A percentile compares a stretch with the other conserved stretches of the same genome.
Evolutionary conservation across 1,139 yeast species (phyloP).

Genomic region (Taphrina confusa): DNA sequence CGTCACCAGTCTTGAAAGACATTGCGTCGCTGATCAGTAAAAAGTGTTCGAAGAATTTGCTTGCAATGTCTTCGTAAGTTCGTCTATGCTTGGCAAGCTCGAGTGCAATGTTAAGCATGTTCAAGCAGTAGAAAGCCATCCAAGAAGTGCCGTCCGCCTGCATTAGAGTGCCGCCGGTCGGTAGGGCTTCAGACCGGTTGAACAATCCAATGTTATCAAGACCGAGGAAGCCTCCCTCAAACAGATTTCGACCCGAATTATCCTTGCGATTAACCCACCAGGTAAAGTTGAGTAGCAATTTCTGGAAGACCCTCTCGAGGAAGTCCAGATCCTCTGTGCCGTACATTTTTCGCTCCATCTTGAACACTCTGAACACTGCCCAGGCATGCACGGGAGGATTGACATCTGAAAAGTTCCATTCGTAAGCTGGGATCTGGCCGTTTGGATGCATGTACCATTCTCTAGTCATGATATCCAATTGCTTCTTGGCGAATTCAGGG

Average conservation of each 20-base stretch:
- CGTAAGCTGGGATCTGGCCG: slow-evolving; percentile 98
- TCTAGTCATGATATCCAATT: slow-evolving; percentile 79
- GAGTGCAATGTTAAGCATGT: slow-evolving; percentile 90
- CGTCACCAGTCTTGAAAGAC: slow-evolving; percentile 66
- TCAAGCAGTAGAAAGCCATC: slow-evolving; percentile 94
- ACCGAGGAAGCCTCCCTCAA: slow-evolving; percentile 94
- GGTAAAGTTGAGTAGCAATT: slow-evolving; percentile 81
- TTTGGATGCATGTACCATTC: slow-evolving; percentile 99
- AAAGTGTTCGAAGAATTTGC: slow-evolving; percentile 93
- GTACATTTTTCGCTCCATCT: slow-evolving; percentile 84
- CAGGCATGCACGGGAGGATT: slow-evolving; percentile 98
- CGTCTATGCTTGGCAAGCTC: slow-evolving; percentile 85
- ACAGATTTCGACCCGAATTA: slow-evolving; percentile 81
- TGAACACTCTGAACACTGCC: slow-evolving; percentile 89
- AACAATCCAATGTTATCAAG: slow-evolving; percentile 92
- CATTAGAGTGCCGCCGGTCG: slow-evolving; percentile 88
- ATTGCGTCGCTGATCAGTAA: slow-evolving; percentile 91
- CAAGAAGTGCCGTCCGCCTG: slow-evolving; percentile 98
- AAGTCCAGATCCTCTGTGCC: slow-evolving; percentile 80
- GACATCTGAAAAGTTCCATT: slow-evolving; percentile 94
- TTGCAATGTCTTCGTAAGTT: slow-evolving; percentile 91
- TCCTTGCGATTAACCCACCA: slow-evolving; percentile 99
- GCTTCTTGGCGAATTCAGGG: slow-evolving; percentile 90
- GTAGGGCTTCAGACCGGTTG: slow-evolving; percentile 90
- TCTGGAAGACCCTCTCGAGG: slow-evolving; percentile 88